Evolutionary conservation across 805 yeast genomes (phyloP), one percentile per base, ranked within the genome.

Genomic region (Ogataea trehaloabstinens): DNA sequence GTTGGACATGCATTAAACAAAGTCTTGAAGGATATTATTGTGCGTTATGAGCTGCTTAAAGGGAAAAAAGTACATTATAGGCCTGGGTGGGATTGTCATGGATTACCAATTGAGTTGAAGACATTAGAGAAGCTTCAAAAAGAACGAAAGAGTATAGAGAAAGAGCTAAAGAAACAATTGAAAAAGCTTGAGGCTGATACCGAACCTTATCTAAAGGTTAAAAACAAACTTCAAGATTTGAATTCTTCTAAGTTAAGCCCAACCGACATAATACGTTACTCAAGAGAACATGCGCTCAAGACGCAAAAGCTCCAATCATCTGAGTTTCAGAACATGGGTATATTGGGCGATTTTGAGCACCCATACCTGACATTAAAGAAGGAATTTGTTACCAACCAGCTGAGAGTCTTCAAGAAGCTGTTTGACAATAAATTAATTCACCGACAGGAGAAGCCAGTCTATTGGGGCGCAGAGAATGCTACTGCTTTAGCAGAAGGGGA

Each of bases 21-120:
- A 57, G 75, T 89, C 16, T 61, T 88, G 39, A 93, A 93, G 60
- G 99, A 93, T 61, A 79, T 93, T 32, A 77, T 91, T 31, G 76
- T 78, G 46, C 68, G 99, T 36, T 82, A 67, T 49, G 80, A 87
- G 53, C 64, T 90, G 19, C 30, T 55, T 30, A 61, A 69, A 27
- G 85, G 88, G 12, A 71, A 78, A 43, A 70, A 72, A 34, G 78
- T 93, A 3, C 70, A 73, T 37, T 93, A 86, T 54, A 71, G 73
- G 29, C 96, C 98, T 0, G 99, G 99, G 0, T 93, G 99, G 98
- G 99, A 93, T 60, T 93, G 99, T 56, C 99, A 93, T 65, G 99
- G 99, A 0, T 67, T 93, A 27, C 99, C 99, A 1, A 93, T 93
- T 46, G 99, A 93, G 61, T 69, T 87, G 57, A 90, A 89, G 52